phyloP scores from a whole-genome alignment of 345 rosid species.

The Anastatica hierochuntica region DNA sequence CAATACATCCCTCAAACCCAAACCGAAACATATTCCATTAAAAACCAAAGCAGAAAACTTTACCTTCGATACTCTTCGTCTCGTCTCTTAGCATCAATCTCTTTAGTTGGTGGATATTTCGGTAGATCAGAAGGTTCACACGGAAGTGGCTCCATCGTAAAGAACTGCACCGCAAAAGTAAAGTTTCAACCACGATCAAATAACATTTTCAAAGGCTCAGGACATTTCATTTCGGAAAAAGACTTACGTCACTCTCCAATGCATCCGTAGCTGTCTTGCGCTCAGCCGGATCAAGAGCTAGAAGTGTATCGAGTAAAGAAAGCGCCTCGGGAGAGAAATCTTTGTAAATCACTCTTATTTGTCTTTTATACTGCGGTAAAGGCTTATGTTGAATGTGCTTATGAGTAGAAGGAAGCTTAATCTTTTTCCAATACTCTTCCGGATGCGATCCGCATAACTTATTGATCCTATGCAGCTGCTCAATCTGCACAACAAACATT shows the following conservation, averaged over 20 bases:
- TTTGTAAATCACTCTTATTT: slow-evolving; percentile 2
- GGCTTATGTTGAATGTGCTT: neutral
- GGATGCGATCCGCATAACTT: slow-evolving; percentile 4
- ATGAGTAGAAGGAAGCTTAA: neutral
- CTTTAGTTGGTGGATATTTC: slow-evolving; percentile 8
- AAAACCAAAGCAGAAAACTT: neutral
- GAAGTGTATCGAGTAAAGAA: slow-evolving; percentile 2
- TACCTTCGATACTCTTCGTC: slow-evolving; percentile 8
- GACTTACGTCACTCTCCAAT: neutral
- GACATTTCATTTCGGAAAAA: neutral
- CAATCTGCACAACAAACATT: neutral
- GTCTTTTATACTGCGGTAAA: neutral
- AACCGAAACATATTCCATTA: neutral
- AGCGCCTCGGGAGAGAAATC: neutral
- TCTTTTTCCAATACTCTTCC: slow-evolving; percentile 1
- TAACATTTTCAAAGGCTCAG: neutral
- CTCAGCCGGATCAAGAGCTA: slow-evolving; percentile 7
- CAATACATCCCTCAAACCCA: neutral
- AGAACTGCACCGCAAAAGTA: neutral
- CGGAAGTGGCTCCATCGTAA: neutral
- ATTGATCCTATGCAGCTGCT: slow-evolving; percentile 4
- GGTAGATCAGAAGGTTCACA: slow-evolving; percentile 5
- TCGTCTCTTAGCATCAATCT: slow-evolving; percentile 13
- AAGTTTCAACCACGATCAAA: no score
- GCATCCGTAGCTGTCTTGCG: neutral